A percentile compares a stretch with the other conserved stretches of the same genome.
These are phyloP conservation scores for Lactarius hengduanensis DNA, from an alignment of 768 basidiomycete species.

Conservation along the genomic window DNA sequence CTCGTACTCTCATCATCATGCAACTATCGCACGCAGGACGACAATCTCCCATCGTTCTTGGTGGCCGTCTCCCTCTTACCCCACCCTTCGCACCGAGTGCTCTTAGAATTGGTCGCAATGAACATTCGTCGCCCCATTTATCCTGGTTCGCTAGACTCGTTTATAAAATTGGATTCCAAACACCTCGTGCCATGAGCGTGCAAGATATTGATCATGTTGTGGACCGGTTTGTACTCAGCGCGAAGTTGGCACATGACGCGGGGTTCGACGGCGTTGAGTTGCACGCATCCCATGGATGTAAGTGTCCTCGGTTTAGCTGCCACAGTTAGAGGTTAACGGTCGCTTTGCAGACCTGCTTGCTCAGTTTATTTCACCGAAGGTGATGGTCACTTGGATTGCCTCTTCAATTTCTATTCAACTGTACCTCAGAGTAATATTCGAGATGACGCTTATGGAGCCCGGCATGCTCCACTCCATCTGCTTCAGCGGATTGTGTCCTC, in stretches of 20 bases:
- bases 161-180: slow-evolving; percentile 58
- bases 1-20: slow-evolving; percentile 47
- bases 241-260: slow-evolving; percentile 56
- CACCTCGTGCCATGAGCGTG: slow-evolving; percentile 56
- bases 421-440: slow-evolving; percentile 49
- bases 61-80: slow-evolving; percentile 60
- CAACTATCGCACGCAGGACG: slow-evolving; percentile 84
- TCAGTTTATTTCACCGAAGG: slow-evolving; percentile 76
- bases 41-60: slow-evolving; percentile 73
- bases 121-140: slow-evolving; percentile 1
- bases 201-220: slow-evolving; percentile 62
- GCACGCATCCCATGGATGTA: slow-evolving; percentile 85
- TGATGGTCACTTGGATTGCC: slow-evolving; percentile 31
- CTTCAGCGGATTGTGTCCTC: slow-evolving; percentile 52
- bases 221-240: slow-evolving; percentile 63
- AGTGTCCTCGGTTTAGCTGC: slow-evolving; percentile 35
- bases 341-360: slow-evolving; percentile 62
- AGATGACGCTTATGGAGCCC: slow-evolving; percentile 56
- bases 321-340: background rate
- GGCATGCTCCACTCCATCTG: slow-evolving; percentile 48
- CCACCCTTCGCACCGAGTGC: slow-evolving; percentile 73
- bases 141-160: slow-evolving; percentile 39
- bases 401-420: background rate
- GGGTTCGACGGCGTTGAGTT: slow-evolving; percentile 88
- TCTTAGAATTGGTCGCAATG: slow-evolving; percentile 44